These are phyloP conservation scores for Gynandropsis gynandra DNA, from an alignment of 345 rosid genomes.

Conservation along the genomic window DNA sequence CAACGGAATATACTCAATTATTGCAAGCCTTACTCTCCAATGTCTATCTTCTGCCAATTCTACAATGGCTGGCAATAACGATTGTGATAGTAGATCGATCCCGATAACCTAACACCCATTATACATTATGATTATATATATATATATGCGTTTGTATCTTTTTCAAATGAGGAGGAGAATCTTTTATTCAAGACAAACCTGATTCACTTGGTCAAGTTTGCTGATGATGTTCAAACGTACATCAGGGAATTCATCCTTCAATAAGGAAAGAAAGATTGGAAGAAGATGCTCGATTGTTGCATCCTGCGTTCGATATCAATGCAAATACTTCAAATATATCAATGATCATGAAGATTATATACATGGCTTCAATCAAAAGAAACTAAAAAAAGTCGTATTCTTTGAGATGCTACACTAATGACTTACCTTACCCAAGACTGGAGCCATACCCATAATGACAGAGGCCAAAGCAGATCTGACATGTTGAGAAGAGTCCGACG, in stretches of 20 bases:
- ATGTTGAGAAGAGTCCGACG: slow-evolving; percentile 96
- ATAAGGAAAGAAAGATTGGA: slow-evolving; percentile 86
- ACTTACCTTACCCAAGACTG: slow-evolving; percentile 62
- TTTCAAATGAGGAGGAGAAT: no score
- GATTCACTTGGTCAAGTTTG: slow-evolving; percentile 99
- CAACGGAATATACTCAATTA: slow-evolving; percentile 89
- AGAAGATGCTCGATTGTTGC: slow-evolving; percentile 93
- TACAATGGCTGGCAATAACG: slow-evolving; percentile 85
- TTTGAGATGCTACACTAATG: not conserved
- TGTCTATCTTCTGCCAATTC: slow-evolving; percentile 99
- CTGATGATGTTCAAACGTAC: slow-evolving; percentile 96
- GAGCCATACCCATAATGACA: slow-evolving; percentile 99
- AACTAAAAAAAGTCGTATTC: not conserved
- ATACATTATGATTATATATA: no score
- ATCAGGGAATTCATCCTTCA: slow-evolving; percentile 98
- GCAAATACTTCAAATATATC: not conserved
- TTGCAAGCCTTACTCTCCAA: slow-evolving; percentile 95
- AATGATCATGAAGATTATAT: not conserved
- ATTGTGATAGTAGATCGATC: slow-evolving; percentile 85
- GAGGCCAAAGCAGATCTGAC: slow-evolving; percentile 98
- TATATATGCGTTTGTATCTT: no score
- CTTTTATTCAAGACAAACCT: slow-evolving; percentile 52
- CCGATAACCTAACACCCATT: slow-evolving; percentile 65
- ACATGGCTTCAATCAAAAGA: not conserved
- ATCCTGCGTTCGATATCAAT: slow-evolving; percentile 39